Evolutionary conservation across 2,329 filamentous ascomycete species (phyloP).

Genomic region (Phialocephala subalpina): DNA sequence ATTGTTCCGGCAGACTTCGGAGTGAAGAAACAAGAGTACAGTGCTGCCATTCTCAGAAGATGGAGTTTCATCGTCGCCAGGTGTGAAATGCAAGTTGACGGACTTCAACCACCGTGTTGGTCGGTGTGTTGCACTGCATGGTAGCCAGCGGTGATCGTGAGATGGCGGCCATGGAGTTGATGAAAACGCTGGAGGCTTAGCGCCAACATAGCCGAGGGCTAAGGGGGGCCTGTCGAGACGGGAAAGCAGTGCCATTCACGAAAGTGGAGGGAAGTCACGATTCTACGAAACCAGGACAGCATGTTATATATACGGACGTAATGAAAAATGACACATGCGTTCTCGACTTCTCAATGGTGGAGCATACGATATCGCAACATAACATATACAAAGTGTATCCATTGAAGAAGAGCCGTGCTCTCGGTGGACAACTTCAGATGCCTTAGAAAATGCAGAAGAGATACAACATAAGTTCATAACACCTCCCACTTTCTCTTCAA

Average conservation of each 20-base stretch:
- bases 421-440: background rate
- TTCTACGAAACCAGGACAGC: background rate
- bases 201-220: constrained; percentile 4
- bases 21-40: background rate
- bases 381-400: too few species aligned
- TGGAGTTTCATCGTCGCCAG: background rate
- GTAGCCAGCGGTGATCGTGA: background rate
- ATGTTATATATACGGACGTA: background rate
- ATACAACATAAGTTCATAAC: background rate
- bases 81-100: background rate
- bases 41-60: background rate
- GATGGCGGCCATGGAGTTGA: constrained; percentile 1
- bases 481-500: background rate
- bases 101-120: constrained; percentile 4
- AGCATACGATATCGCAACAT: too few species aligned
- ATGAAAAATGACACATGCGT: background rate
- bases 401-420: too few species aligned
- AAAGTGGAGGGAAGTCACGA: background rate
- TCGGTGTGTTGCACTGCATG: constrained; percentile 1
- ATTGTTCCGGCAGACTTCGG: constrained; percentile 7
- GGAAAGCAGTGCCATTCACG: background rate
- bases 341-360: background rate
- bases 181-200: background rate
- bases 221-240: background rate
- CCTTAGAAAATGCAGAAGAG: background rate